phyloP scores from a whole-genome alignment of 2,329 filamentous ascomycete genomes.

The Chaetomium olivaceum region DNA sequence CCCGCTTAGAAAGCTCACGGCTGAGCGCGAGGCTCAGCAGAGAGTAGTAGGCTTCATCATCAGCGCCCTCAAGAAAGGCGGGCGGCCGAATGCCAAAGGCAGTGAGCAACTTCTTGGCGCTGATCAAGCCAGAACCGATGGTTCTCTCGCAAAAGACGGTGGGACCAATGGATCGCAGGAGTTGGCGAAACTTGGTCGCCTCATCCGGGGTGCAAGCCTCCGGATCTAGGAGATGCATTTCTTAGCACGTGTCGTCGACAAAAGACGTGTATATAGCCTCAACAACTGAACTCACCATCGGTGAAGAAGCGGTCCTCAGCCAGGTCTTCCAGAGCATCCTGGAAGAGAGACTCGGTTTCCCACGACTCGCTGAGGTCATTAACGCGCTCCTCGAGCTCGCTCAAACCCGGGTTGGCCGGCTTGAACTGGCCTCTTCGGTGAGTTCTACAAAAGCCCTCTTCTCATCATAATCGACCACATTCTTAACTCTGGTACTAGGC shows the following conservation, averaged over 20 bases:
- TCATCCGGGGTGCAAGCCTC: slow-evolving; percentile 68
- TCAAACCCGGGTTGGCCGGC: slow-evolving; percentile 27
- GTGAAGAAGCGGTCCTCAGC: slow-evolving; percentile 50
- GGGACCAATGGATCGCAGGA: slow-evolving; percentile 75
- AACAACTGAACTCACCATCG: slow-evolving; percentile 44
- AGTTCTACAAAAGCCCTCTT: slow-evolving; percentile 31
- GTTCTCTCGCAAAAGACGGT: slow-evolving; percentile 73
- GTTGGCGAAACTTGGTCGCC: slow-evolving; percentile 65
- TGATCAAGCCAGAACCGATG: slow-evolving; percentile 67
- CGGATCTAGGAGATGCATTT: slow-evolving; percentile 38
- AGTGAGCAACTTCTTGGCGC: slow-evolving; percentile 79
- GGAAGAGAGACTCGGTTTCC: slow-evolving; percentile 65
- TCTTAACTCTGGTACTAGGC: slow-evolving; percentile 33
- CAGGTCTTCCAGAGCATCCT: slow-evolving; percentile 61
- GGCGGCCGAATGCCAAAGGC: slow-evolving; percentile 80
- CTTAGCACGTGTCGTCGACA: slow-evolving; percentile 25
- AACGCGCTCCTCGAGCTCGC: slow-evolving; percentile 54
- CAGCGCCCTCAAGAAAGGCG: slow-evolving; percentile 67
- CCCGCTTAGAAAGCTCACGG: slow-evolving; percentile 77
- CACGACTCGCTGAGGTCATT: slow-evolving; percentile 56
- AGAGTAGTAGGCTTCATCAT: slow-evolving; percentile 74
- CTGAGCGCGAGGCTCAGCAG: slow-evolving; percentile 76
- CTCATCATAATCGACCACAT: slow-evolving; percentile 40
- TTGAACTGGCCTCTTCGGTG: slow-evolving; percentile 41
- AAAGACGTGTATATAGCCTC: slow-evolving; percentile 15